Base-by-base conservation (phyloP, 2,329 filamentous ascomycete genomes). In the Diplodia corticola region DNA sequence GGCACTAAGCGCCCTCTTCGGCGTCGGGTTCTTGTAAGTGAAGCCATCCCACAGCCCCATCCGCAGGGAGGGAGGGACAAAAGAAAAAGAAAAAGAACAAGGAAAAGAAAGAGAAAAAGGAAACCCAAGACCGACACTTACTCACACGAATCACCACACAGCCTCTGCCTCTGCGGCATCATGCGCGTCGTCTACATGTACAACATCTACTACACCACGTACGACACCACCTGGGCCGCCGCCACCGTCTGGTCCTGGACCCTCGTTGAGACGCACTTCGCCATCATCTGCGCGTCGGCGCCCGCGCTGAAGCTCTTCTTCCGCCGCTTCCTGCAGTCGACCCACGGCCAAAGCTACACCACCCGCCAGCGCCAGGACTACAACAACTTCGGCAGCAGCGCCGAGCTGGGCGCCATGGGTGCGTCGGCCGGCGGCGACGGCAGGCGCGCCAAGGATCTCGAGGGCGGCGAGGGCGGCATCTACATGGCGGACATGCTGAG, bases 301-400 rank as follows among this genome's bases (percentile, higher is more conserved):
- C 80, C 80, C 1, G 77, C 80, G 0, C 72, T 82, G 20, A 80
- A 80, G 35, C 74, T 79, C n/a, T 78, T 81, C 69, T 80, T 57
- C 35, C 24, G 51, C 26, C 63, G 63, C 24, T 22, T 50, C n/a
- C 50, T 65, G 13, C 26, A 63, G 9, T 20, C 53, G 5, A 40
- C 26, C 9, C 5, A 10, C 26, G 30, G 30, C 24, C 22, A 51
- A 7, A 37, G 51, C 17, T 37, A 55, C 20, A 4, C 10, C n/a
- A 22, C 15, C 0, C 51, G 26, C 17, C 15, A 55, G 13, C n/a
- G 53, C 10, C 28, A 55, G n/a, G 28, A 37, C 4, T 37, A 55
- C 53, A 30, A n/a, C 53, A 35, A 55, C 28, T 40, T 55, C 33
- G 26, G 26, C 26, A 54, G 50, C 26, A 53, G 50, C n/a, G 30